Conservation (phyloP, 2,329 filamentous ascomycete genomes). For the Apiospora sp. region DNA sequence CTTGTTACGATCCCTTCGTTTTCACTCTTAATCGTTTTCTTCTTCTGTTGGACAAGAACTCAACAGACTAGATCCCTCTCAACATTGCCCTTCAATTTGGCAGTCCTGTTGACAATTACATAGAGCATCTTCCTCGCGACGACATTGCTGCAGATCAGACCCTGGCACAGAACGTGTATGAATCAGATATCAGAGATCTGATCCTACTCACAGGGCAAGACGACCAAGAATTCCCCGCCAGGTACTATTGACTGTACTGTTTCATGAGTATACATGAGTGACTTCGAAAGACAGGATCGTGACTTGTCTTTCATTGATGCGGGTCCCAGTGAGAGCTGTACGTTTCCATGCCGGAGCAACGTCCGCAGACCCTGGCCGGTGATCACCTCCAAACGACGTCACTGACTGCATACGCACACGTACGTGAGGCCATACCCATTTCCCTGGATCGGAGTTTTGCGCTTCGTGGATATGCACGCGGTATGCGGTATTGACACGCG, state of each 20-base stretch:
- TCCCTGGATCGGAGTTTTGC: background rate
- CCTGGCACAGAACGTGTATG: background rate
- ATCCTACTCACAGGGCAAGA: background rate
- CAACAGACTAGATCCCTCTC: background rate
- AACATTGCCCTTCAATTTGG: background rate
- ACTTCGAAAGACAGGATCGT: background rate
- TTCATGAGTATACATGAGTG: background rate
- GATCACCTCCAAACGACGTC: conserved; percentile 8
- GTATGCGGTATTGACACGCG: background rate
- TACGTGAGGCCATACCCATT: background rate
- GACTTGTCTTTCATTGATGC: background rate
- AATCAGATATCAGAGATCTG: conserved; percentile 7
- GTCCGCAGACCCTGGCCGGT: background rate
- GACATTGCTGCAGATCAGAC: background rate
- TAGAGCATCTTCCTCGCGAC: background rate
- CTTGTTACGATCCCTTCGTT: background rate
- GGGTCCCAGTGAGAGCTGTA: background rate
- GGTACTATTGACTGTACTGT: background rate
- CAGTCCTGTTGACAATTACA: background rate
- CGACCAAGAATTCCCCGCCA: background rate
- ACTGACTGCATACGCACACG: conserved; percentile 15
- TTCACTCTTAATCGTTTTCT: background rate
- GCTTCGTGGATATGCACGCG: background rate
- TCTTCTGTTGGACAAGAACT: background rate
- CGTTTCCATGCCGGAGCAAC: background rate